Conservation (phyloP, 2,329 filamentous ascomycete genomes). For the Eurotiales sp. region DNA sequence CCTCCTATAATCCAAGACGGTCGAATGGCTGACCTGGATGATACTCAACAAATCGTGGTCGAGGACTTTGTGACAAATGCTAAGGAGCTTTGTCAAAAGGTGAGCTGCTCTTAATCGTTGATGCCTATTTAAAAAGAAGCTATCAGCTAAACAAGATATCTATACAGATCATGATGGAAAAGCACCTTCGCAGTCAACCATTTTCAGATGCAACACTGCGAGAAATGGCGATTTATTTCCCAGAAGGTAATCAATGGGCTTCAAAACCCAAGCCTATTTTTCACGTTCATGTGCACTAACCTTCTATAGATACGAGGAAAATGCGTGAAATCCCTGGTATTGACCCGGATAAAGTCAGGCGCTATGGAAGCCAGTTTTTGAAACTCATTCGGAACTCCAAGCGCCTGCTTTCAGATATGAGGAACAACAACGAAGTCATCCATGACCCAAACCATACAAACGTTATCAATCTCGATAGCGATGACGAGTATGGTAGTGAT, state of each 20-base stretch:
- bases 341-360: constrained; percentile 42
- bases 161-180: constrained; percentile 40
- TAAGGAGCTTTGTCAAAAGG: constrained; percentile 41
- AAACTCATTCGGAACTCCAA: constrained; percentile 37
- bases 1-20: constrained; percentile 46
- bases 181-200: constrained; percentile 42
- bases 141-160: constrained; percentile 7
- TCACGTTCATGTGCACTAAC: constrained; percentile 16
- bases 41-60: constrained; percentile 41
- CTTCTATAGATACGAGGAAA: constrained; percentile 31
- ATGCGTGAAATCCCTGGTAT: constrained; percentile 40
- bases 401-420: constrained; percentile 38
- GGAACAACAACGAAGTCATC: constrained; percentile 46
- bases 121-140: neutral
- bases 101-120: constrained; percentile 22
- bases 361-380: constrained; percentile 42
- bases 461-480: constrained; percentile 41
- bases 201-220: constrained; percentile 46
- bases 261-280: neutral
- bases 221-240: constrained; percentile 48
- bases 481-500: constrained; percentile 35
- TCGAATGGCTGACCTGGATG: constrained; percentile 40
- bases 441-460: constrained; percentile 45
- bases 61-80: constrained; percentile 47
- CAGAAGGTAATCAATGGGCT: constrained; percentile 30